Evolutionary conservation across 2,329 filamentous ascomycete species (phyloP).

Genomic region (Paracoccidioides lutzii): DNA sequence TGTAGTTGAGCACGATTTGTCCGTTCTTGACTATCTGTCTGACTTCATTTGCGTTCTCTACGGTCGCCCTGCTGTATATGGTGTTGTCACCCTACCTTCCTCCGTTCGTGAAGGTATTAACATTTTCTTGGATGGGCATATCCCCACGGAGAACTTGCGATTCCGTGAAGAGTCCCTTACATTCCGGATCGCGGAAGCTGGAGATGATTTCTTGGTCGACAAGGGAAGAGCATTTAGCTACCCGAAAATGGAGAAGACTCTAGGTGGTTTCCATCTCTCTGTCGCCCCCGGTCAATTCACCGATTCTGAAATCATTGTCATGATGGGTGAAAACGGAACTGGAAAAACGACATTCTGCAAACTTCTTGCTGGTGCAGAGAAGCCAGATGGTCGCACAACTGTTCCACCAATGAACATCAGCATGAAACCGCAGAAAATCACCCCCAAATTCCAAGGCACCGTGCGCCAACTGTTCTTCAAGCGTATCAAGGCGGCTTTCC

Average conservation of each 20-base stretch:
- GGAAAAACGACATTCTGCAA: conserved; percentile 99
- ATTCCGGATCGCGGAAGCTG: conserved; percentile 82
- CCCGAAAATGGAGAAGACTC: conserved; percentile 81
- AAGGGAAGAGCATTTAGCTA: conserved; percentile 77
- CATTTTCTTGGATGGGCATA: conserved; percentile 96
- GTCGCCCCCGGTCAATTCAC: conserved; percentile 82
- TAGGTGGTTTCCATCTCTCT: conserved; percentile 73
- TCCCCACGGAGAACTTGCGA: conserved; percentile 93
- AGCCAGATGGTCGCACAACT: conserved; percentile 67
- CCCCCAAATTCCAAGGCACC: conserved; percentile 92
- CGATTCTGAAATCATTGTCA: conserved; percentile 96
- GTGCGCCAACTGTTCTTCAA: conserved; percentile 99
- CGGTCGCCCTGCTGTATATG: conserved; percentile 87
- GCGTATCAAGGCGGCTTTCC: conserved; percentile 94
- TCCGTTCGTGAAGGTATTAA: conserved; percentile 99
- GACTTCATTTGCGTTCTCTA: conserved; percentile 98
- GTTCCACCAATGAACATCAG: conserved; percentile 93
- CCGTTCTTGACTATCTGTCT: conserved; percentile 93
- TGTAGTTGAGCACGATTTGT: conserved; percentile 98
- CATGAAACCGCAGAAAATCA: conserved; percentile 99
- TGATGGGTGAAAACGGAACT: conserved; percentile 99
- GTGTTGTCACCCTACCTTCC: conserved; percentile 89
- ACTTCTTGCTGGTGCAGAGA: conserved; percentile 82
- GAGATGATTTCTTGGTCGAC: conserved; percentile 77
- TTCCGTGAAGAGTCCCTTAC: conserved; percentile 96